Conservation (phyloP, 345 rosid species). For the Pistacia vera region DNA sequence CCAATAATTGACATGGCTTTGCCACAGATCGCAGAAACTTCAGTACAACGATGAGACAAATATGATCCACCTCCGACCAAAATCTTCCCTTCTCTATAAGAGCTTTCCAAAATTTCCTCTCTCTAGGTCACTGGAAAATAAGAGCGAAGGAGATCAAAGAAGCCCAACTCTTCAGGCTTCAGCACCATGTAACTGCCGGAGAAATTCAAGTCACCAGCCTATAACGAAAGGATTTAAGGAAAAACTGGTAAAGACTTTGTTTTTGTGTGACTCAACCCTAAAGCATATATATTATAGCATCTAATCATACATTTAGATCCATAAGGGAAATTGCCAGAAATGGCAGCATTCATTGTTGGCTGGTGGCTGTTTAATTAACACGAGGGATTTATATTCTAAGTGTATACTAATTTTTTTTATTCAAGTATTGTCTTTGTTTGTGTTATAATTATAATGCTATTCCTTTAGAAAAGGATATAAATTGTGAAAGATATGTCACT, state of each 20-base stretch:
- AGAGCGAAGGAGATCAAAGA: conserved; percentile 45
- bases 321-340: not conserved
- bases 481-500: too few relatives aligned
- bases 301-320: not conserved
- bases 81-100: conserved; percentile 32
- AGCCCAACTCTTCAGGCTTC: conserved; percentile 50
- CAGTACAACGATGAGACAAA: conserved; percentile 53
- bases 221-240: conserved; percentile 4
- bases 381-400: too few relatives aligned
- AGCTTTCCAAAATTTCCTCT: conserved; percentile 48
- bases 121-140: conserved; percentile 44
- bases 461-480: too few relatives aligned
- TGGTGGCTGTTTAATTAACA: not conserved
- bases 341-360: not conserved
- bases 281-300: not conserved
- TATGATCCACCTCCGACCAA: conserved; percentile 56
- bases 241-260: too few relatives aligned
- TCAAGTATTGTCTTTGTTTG: too few relatives aligned
- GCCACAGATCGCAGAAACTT: conserved; percentile 41
- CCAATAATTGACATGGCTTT: conserved; percentile 49
- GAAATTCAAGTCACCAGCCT: conserved; percentile 38
- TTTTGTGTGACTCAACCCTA: not conserved
- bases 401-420: too few relatives aligned
- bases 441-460: too few relatives aligned
- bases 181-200: conserved; percentile 48